Percentiles rank a stretch among this genome's conserved stretches.
phyloP scores from a whole-genome alignment of 2,329 filamentous ascomycete species.

The Aspergillus udagawae region DNA sequence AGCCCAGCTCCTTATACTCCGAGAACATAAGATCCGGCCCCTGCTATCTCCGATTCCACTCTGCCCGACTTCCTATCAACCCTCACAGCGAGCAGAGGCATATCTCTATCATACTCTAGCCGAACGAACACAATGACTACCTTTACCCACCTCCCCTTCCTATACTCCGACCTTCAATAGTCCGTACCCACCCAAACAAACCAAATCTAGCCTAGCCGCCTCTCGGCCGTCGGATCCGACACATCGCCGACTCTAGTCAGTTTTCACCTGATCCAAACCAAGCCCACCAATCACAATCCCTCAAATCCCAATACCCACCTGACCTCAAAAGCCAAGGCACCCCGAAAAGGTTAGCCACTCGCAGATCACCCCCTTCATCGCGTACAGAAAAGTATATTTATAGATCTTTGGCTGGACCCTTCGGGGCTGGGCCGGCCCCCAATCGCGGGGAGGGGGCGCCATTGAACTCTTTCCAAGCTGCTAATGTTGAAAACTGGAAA shows the following conservation, averaged over 20 bases:
- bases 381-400: not conserved
- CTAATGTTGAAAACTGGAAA: too few species aligned
- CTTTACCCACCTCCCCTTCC: not conserved
- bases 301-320: not conserved
- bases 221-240: not conserved
- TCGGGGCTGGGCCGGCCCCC: not conserved
- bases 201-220: not conserved
- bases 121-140: too few species aligned
- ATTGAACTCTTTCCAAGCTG: not conserved
- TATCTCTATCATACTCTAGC: not conserved
- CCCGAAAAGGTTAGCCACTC: not conserved
- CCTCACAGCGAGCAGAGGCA: not conserved
- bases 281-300: not conserved
- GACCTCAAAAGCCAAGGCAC: not conserved
- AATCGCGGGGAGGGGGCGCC: conserved; percentile 1
- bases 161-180: not conserved
- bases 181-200: not conserved
- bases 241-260: not conserved
- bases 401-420: not conserved
- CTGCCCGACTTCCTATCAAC: not conserved
- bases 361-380: not conserved
- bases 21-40: not conserved
- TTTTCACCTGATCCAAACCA: too few species aligned
- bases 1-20: not conserved
- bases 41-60: not conserved